These are phyloP conservation scores for Aegilops longissima DNA, from an alignment of 176 grass and related monocot genomes.

Conservation along the genomic window DNA sequence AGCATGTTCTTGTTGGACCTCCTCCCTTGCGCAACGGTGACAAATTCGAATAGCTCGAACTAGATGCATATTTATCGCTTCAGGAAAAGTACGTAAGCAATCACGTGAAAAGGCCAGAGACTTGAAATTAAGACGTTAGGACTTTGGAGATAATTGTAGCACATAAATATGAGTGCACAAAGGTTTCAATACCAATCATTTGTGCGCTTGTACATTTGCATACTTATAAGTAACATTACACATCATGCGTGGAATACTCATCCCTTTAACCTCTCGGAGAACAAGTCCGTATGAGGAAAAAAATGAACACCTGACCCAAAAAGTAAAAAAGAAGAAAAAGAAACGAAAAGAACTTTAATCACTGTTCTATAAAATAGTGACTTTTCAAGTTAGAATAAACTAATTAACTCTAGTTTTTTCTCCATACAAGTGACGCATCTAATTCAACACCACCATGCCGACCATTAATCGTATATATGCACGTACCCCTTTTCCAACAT, in stretches of 20 bases:
- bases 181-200: neutral
- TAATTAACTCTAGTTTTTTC: neutral
- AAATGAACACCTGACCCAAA: neutral
- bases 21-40: neutral
- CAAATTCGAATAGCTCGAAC: neutral
- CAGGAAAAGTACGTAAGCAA: neutral
- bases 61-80: neutral
- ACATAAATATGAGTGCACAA: neutral
- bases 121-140: neutral
- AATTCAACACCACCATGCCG: neutral
- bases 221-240: neutral
- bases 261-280: neutral
- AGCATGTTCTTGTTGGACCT: neutral
- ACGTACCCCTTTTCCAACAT: neutral
- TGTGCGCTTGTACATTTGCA: neutral
- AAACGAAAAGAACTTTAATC: neutral
- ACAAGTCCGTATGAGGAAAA: neutral
- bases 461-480: neutral
- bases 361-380: neutral
- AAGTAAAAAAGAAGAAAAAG: neutral
- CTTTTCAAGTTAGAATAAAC: constrained; percentile 22
- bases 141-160: neutral
- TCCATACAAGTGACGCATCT: neutral
- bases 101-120: neutral
- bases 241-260: neutral